phyloP scores from a whole-genome alignment of 2,329 filamentous ascomycete genomes.

The Leptographium procerum region DNA sequence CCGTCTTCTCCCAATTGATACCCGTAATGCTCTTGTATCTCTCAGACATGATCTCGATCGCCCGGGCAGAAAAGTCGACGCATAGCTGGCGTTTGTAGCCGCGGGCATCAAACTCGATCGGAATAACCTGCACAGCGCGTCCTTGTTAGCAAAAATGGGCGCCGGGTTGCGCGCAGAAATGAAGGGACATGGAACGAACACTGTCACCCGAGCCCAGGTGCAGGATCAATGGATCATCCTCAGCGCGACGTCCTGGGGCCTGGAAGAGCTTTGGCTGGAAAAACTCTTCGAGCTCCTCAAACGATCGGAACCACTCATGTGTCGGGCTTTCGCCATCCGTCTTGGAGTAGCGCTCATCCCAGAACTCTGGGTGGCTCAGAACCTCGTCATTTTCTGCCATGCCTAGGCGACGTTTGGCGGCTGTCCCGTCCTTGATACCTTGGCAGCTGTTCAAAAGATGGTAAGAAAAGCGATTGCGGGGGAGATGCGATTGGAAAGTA shows the following conservation, averaged over 20 bases:
- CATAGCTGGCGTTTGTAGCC: conserved; percentile 43
- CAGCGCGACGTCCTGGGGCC: conserved; percentile 12
- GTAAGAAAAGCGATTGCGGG: too few relatives aligned
- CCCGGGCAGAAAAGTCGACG: conserved; percentile 43
- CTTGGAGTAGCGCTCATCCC: conserved; percentile 36
- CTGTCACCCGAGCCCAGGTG: conserved; percentile 49
- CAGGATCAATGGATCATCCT: conserved; percentile 31
- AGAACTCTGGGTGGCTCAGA: conserved; percentile 32
- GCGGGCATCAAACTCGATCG: conserved; percentile 30
- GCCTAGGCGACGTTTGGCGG: neutral
- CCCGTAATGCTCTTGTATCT: conserved; percentile 25
- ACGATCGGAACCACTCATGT: conserved; percentile 45
- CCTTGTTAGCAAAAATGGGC: neutral
- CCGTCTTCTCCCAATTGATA: conserved; percentile 38
- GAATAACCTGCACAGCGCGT: conserved; percentile 30
- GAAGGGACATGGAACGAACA: conserved; percentile 23
- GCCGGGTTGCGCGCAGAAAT: neutral
- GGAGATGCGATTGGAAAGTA: too few relatives aligned
- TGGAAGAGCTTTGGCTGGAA: conserved; percentile 31
- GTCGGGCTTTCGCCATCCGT: conserved; percentile 26
- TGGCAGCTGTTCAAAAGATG: too few relatives aligned
- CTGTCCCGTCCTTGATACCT: too few relatives aligned
- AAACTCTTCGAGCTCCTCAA: conserved; percentile 34
- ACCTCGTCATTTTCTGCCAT: conserved; percentile 13
- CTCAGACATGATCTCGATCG: conserved; percentile 39